These are phyloP conservation scores for Globisporangium paddicum DNA, from an alignment of 352 stramenopile species.

Conservation along the genomic window DNA sequence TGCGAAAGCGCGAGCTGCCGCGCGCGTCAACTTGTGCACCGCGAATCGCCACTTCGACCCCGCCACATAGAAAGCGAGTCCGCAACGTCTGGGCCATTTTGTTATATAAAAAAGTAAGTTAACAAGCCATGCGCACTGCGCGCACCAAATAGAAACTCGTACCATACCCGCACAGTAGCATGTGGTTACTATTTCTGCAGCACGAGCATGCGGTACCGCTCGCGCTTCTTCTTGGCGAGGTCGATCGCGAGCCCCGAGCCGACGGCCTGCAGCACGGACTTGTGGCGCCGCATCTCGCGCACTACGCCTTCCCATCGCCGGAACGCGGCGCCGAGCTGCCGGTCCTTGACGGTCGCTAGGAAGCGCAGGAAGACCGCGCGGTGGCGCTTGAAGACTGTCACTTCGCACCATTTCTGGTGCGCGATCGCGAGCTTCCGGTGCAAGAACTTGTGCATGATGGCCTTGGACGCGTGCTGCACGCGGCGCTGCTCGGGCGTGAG, in stretches of 20 bases:
- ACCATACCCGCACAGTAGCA: not conserved
- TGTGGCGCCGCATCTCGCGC: constrained; percentile 39
- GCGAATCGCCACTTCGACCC: no score
- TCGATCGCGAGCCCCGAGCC: constrained; percentile 53
- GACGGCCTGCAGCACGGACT: constrained; percentile 31
- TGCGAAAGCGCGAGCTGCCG: no score
- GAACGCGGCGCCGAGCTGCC: constrained; percentile 53
- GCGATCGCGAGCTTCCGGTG: constrained; percentile 32
- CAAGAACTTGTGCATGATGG: constrained; percentile 41
- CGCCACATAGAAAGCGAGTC: not conserved
- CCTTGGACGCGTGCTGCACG: constrained; percentile 43
- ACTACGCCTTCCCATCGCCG: constrained; percentile 47
- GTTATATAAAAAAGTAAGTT: not conserved
- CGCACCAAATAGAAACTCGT: not conserved
- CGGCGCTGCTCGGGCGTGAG: constrained; percentile 42
- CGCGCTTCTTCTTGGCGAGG: constrained; percentile 53
- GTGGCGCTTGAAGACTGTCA: constrained; percentile 41
- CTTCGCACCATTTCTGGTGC: constrained; percentile 37
- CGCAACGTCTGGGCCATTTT: no score
- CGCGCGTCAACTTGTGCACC: no score
- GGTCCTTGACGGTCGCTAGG: constrained; percentile 32
- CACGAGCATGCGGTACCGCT: constrained; percentile 64
- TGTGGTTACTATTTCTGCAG: constrained; percentile 43
- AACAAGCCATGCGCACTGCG: not conserved
- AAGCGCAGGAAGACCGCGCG: constrained; percentile 39